Evolutionary conservation across 2,329 filamentous ascomycete species (phyloP), one percentile per base, ranked within the genome.

Genomic region (Cryphonectria carpinicola): DNA sequence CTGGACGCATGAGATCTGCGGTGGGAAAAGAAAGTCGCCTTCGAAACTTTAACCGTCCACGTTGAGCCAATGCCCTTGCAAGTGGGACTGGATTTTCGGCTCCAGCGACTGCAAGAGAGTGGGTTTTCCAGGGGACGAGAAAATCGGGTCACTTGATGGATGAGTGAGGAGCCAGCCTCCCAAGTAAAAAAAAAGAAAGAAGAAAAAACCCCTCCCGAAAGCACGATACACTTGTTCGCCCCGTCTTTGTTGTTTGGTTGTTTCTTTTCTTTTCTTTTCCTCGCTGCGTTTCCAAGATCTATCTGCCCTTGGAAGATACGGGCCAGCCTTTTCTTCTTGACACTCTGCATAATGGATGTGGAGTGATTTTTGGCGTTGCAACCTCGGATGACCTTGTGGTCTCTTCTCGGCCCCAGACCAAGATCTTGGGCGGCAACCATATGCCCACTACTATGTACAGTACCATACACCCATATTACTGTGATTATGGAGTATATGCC

Each of bases 261-360:
- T 39, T 3, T 39, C 4, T 17, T 43, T 32, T 32, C 28, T 32
- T 32, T 3, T 3, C 32, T 4, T 13, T 4, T 13, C 13, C 4
- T 22, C 10, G n/a, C 10, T 22, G 19, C 43, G 43, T 49, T 22
- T 7, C 17, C 22, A n/a, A 49, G 46, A 49, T 64, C 39, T 39
- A n/a, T 39, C 25, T 19, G 22, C 54, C 68, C 70, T 61, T 66
- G 56, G 35, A 58, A 65, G 63, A 70, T 70, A 68, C 65, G 65
- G 68, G 58, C 46, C 65, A 62, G 52, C 61, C 1, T n/a, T n/a
- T 4, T 49, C 22, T 1, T 22, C 43, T 49, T n/a, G 7, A 49
- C 46, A 49, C 25, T 54, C 62, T 60, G 43, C 52, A 58, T 4
- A 28, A 39, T 56, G 10, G 60, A 37, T n/a, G 52, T 49, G 49